These are phyloP conservation scores for Paraconiothyrium sp. DNA, from an alignment of 2,329 filamentous ascomycete genomes.

Conservation along the genomic window DNA sequence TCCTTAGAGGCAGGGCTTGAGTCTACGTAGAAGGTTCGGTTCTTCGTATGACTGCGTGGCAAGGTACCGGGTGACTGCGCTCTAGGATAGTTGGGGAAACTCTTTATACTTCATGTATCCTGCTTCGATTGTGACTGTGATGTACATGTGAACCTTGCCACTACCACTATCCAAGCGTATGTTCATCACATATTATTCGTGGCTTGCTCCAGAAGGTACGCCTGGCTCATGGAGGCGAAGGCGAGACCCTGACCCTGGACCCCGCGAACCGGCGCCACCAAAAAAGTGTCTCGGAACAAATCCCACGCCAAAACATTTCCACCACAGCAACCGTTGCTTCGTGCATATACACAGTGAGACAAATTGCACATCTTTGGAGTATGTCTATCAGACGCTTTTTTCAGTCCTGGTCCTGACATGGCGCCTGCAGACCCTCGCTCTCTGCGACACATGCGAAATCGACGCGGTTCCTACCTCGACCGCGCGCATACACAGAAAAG, in stretches of 20 bases:
- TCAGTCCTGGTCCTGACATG: no score
- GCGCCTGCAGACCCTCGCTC: no score
- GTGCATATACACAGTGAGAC: neutral
- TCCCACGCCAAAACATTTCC: neutral
- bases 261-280: neutral
- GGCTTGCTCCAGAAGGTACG: no score
- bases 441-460: no score
- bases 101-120: constrained; percentile 27
- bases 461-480: no score
- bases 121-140: neutral
- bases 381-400: no score
- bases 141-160: neutral
- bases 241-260: constrained; percentile 8
- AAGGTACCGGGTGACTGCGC: constrained; percentile 35
- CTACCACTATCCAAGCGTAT: no score
- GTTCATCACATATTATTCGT: no score
- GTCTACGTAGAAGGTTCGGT: constrained; percentile 29
- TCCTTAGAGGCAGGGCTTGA: constrained; percentile 32
- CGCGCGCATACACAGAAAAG: no score
- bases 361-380: no score
- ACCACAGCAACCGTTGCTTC: constrained; percentile 8
- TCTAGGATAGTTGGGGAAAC: constrained; percentile 43
- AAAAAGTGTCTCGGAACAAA: constrained; percentile 14
- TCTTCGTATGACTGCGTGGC: constrained; percentile 27
- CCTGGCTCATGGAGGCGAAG: no score